Conservation (phyloP, 306 rosid genomes). For the Inga oerstediana region DNA sequence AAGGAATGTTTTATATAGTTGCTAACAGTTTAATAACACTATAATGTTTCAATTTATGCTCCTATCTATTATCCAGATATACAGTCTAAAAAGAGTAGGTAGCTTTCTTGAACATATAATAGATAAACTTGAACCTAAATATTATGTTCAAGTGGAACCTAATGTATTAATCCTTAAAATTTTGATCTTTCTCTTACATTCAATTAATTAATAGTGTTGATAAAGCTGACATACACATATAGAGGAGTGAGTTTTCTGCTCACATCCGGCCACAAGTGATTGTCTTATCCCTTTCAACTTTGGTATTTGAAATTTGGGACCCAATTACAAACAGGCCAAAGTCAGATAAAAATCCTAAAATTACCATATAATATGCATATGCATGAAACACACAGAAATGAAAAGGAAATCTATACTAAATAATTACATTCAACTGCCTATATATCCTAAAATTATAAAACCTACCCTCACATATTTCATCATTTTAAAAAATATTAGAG, state of each 20-base stretch:
- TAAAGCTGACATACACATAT: neutral
- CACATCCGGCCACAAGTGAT: neutral
- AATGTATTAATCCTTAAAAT: neutral
- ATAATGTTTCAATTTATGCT: too few species aligned
- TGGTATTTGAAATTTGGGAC: neutral
- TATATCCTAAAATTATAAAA: neutral
- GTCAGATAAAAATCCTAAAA: neutral
- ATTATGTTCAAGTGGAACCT: neutral
- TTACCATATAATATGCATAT: neutral
- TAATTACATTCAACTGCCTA: neutral
- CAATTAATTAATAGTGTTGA: neutral
- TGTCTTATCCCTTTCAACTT: slow-evolving; percentile 3
- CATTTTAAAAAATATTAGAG: neutral
- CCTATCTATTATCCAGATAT: too few species aligned
- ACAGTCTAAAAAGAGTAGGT: neutral
- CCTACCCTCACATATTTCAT: neutral
- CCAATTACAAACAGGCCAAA: neutral
- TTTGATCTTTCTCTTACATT: neutral
- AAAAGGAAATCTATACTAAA: neutral
- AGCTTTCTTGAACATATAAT: neutral
- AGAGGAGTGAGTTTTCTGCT: too few species aligned
- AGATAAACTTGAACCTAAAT: neutral
- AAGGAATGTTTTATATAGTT: too few species aligned
- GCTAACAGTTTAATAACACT: too few species aligned
- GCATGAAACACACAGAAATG: neutral